A percentile compares a stretch with the other conserved stretches of the same genome.
Evolutionary conservation across 2,329 filamentous ascomycete species (phyloP).

Genomic region (Trichophyton rubrum): DNA sequence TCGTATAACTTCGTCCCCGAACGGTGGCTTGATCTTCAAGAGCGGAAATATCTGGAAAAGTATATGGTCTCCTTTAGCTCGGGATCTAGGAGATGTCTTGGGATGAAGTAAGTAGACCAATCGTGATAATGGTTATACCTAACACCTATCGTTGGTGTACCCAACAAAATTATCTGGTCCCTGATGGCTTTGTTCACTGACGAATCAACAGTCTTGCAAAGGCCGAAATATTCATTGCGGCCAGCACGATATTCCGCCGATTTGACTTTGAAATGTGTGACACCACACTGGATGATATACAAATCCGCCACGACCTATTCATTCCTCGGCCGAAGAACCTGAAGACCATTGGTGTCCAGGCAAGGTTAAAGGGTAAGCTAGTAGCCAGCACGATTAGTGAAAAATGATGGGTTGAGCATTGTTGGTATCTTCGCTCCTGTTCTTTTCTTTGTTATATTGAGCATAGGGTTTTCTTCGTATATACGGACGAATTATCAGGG

Average conservation of each 20-base stretch:
- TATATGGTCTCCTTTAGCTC: slow-evolving; percentile 17
- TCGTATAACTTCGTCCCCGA: slow-evolving; percentile 15
- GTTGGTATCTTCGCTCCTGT: neutral
- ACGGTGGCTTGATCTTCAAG: slow-evolving; percentile 15
- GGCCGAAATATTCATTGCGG: slow-evolving; percentile 11
- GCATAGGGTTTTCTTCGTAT: neutral
- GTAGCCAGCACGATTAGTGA: neutral
- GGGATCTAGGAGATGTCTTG: slow-evolving; percentile 14
- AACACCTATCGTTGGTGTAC: neutral
- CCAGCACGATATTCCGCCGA: slow-evolving; percentile 8
- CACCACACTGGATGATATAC: slow-evolving; percentile 15
- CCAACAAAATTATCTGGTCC: too few relatives aligned
- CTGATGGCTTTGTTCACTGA: neutral
- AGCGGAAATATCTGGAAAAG: slow-evolving; percentile 14
- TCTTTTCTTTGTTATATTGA: neutral
- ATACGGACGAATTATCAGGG: neutral
- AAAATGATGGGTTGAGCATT: neutral
- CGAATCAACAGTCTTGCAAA: slow-evolving; percentile 9
- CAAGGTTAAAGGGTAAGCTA: neutral
- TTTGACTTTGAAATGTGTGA: slow-evolving; percentile 13
- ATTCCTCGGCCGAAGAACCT: slow-evolving; percentile 14
- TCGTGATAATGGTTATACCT: neutral
- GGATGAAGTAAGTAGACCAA: slow-evolving; percentile 14
- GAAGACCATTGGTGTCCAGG: slow-evolving; percentile 10
- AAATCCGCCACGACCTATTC: slow-evolving; percentile 13